Conservation (phyloP, 257 asterid species). For the Anisodus tanguticus region DNA sequence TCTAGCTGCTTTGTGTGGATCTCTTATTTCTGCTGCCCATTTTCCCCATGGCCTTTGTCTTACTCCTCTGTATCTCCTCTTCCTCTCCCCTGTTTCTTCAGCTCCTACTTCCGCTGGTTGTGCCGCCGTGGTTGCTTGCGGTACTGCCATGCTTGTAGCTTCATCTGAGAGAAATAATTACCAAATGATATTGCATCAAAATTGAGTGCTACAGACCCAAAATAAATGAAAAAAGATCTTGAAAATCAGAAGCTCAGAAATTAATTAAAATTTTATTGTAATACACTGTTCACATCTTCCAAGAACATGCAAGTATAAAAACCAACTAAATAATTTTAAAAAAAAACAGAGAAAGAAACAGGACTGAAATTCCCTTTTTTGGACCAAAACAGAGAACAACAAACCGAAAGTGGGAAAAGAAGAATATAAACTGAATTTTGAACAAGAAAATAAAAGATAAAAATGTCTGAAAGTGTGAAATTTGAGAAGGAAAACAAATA, state of each 20-base stretch:
- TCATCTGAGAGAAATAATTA: conserved; percentile 34
- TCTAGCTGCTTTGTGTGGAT: conserved; percentile 84
- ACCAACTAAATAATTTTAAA: background rate
- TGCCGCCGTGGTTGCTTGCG: conserved; percentile 28
- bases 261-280: background rate
- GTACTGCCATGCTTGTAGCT: conserved; percentile 31
- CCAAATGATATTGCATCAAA: background rate
- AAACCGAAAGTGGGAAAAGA: too few species aligned
- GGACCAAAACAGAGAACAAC: background rate
- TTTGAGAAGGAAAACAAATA: too few species aligned
- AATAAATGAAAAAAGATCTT: background rate
- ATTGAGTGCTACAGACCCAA: background rate
- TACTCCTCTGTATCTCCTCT: conserved; percentile 79
- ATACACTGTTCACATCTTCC: conserved; percentile 25
- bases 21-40: conserved; percentile 97
- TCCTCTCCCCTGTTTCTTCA: conserved; percentile 62
- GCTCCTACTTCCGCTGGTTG: conserved; percentile 38
- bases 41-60: conserved; percentile 96
- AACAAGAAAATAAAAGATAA: too few species aligned
- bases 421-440: too few species aligned
- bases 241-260: background rate
- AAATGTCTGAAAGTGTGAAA: too few species aligned
- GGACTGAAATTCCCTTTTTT: background rate
- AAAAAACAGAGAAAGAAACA: background rate
- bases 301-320: conserved; percentile 36